Evolutionary conservation across 2,329 filamentous ascomycete species (phyloP).

Genomic region (Arthrobotrys iridis): DNA sequence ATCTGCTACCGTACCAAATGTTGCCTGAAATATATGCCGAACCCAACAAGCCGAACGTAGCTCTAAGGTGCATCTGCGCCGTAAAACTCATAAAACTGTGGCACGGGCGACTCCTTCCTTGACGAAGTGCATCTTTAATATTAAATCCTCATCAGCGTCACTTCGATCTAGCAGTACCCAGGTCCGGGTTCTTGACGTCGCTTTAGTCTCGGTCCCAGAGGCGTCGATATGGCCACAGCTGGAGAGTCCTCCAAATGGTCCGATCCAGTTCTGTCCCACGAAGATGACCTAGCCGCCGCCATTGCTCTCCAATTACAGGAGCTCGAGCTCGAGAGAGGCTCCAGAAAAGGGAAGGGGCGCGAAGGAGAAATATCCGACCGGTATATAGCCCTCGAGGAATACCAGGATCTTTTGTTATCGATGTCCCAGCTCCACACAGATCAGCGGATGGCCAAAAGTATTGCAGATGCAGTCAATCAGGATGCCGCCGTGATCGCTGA

Average conservation of each 20-base stretch:
- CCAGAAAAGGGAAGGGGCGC: conserved; percentile 24
- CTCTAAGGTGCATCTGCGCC: not conserved
- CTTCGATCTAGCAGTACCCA: too few species aligned
- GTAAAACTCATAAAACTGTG: too few species aligned
- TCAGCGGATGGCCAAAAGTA: conserved; percentile 38
- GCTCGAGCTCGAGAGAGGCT: conserved; percentile 14
- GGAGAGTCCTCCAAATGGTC: not conserved
- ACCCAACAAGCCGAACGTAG: not conserved
- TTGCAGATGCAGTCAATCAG: conserved; percentile 20
- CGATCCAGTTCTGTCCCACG: not conserved
- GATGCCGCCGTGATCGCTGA: conserved; percentile 11
- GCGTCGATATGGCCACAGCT: not conserved
- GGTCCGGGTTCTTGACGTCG: too few species aligned
- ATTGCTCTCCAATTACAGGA: conserved; percentile 31
- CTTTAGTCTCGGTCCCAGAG: too few species aligned
- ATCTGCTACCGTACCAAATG: conserved; percentile 13
- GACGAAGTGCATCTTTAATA: too few species aligned
- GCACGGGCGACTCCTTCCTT: too few species aligned
- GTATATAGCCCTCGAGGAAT: conserved; percentile 24
- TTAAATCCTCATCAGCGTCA: too few species aligned
- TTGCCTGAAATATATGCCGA: conserved; percentile 14
- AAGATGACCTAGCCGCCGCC: conserved; percentile 33
- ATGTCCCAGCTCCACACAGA: conserved; percentile 28
- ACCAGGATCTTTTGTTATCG: conserved; percentile 4
- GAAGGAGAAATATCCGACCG: conserved; percentile 6